A percentile compares a stretch with the other conserved stretches of the same genome.
Evolutionary conservation across 805 yeast genomes (phyloP).

Genomic region (Lipomyces mesembrius): DNA sequence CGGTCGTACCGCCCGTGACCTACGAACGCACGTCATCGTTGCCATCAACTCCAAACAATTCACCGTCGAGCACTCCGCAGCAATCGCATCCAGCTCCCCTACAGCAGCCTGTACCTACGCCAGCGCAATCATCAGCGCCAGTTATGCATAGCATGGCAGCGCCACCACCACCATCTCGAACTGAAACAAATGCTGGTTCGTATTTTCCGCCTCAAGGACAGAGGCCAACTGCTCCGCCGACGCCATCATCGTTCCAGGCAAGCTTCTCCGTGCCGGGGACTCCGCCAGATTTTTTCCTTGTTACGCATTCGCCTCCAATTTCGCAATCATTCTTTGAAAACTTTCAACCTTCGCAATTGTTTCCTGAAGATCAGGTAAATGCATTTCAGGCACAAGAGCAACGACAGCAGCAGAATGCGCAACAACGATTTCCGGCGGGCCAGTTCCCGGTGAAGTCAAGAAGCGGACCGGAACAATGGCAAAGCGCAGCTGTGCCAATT

Average conservation of each 20-base stretch:
- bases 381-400: slow-evolving; percentile 1
- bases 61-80: background rate
- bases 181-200: background rate
- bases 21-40: slow-evolving; percentile 22
- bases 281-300: slow-evolving; percentile 44
- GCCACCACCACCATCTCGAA: slow-evolving; percentile 6
- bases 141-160: background rate
- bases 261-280: slow-evolving; percentile 35
- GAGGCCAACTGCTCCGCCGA: slow-evolving; percentile 22
- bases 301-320: slow-evolving; percentile 43
- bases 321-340: slow-evolving; percentile 51
- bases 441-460: background rate
- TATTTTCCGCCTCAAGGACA: slow-evolving; percentile 5
- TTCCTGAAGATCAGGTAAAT: slow-evolving; percentile 48
- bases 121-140: background rate
- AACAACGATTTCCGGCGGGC: background rate
- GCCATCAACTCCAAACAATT: slow-evolving; percentile 6
- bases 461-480: background rate
- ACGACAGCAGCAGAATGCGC: background rate
- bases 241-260: slow-evolving; percentile 24
- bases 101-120: slow-evolving; percentile 6
- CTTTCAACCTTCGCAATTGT: slow-evolving; percentile 62
- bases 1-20: slow-evolving; percentile 20
- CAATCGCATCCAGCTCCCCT: slow-evolving; percentile 1
- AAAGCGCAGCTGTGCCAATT: background rate